A percentile compares a stretch with the other conserved stretches of the same genome.
Conservation (phyloP, 2,329 filamentous ascomycete genomes). For the Aspergillus quadrilineatus region DNA sequence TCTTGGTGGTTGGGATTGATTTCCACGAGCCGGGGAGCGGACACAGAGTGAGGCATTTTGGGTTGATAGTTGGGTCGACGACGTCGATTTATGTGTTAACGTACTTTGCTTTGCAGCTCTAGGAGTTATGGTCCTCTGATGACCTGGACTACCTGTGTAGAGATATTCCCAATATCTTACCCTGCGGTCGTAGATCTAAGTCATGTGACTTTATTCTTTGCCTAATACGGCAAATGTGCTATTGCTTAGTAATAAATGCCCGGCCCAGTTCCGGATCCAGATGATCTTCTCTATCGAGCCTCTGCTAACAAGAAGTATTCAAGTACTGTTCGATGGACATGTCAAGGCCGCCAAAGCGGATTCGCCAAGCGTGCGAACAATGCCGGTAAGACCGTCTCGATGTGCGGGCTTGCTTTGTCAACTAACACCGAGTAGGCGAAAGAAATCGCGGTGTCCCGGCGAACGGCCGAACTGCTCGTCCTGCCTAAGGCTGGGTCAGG, state of each 20-base stretch:
- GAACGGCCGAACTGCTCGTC: conserved; percentile 35
- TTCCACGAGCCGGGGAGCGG: background rate
- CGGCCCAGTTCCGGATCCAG: background rate
- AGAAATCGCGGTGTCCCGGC: conserved; percentile 35
- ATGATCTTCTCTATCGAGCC: background rate
- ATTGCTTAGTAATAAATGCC: background rate
- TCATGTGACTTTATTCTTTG: too few relatives aligned
- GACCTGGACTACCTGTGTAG: too few relatives aligned
- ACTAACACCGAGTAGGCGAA: conserved; percentile 22
- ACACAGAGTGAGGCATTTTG: too few relatives aligned
- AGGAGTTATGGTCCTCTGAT: too few relatives aligned
- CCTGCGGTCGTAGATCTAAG: too few relatives aligned
- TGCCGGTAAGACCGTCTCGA: conserved; percentile 25
- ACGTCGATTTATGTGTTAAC: too few relatives aligned
- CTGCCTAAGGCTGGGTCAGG: conserved; percentile 32
- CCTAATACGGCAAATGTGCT: background rate
- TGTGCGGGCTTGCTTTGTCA: background rate
- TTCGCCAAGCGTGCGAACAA: conserved; percentile 30
- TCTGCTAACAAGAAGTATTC: background rate
- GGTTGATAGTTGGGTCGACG: too few relatives aligned
- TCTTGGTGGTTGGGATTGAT: background rate
- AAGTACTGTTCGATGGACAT: background rate
- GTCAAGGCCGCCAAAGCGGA: conserved; percentile 7
- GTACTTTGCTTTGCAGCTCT: too few relatives aligned
- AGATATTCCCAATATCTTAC: too few relatives aligned